Evolutionary conservation across 1,284 basidiomycete genomes (phyloP).

Genomic region (Malassezia caprae): DNA sequence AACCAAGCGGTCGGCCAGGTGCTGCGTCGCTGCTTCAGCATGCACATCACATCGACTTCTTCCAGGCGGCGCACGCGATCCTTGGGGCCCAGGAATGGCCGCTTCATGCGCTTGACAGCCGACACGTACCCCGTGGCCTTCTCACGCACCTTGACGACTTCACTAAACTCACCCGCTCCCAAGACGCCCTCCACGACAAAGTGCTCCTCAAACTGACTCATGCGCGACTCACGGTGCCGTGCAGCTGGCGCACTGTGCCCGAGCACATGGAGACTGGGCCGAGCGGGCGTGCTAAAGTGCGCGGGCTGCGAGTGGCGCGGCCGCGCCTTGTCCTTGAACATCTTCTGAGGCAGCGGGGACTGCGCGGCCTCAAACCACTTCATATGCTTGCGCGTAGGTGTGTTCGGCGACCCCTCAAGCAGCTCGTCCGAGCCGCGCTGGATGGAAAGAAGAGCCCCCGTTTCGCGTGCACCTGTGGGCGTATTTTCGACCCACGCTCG

Average conservation of each 20-base stretch:
- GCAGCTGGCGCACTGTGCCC: conserved; percentile 13
- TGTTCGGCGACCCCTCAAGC: background rate
- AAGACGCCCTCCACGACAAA: conserved; percentile 73
- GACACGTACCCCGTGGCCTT: conserved; percentile 59
- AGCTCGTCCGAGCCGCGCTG: background rate
- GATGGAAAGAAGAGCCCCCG: background rate
- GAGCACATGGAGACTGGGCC: background rate
- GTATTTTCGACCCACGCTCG: background rate
- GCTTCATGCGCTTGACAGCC: conserved; percentile 88
- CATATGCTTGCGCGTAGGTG: conserved; percentile 17
- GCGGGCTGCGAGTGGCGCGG: conserved; percentile 16
- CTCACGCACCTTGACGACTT: conserved; percentile 77
- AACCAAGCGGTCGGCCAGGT: conserved; percentile 48
- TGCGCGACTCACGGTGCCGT: conserved; percentile 6
- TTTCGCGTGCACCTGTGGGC: background rate
- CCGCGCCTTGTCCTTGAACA: conserved; percentile 2
- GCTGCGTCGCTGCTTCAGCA: conserved; percentile 52
- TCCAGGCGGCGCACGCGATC: conserved; percentile 78
- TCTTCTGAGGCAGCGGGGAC: conserved; percentile 32
- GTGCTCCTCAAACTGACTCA: conserved; percentile 27
- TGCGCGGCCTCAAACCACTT: conserved; percentile 42
- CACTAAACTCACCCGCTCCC: conserved; percentile 87
- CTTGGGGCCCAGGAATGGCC: conserved; percentile 72
- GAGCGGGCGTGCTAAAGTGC: background rate
- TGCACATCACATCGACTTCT: conserved; percentile 84